phyloP scores from a whole-genome alignment of 2,329 filamentous ascomycete genomes.

The Beauveria sp. region DNA sequence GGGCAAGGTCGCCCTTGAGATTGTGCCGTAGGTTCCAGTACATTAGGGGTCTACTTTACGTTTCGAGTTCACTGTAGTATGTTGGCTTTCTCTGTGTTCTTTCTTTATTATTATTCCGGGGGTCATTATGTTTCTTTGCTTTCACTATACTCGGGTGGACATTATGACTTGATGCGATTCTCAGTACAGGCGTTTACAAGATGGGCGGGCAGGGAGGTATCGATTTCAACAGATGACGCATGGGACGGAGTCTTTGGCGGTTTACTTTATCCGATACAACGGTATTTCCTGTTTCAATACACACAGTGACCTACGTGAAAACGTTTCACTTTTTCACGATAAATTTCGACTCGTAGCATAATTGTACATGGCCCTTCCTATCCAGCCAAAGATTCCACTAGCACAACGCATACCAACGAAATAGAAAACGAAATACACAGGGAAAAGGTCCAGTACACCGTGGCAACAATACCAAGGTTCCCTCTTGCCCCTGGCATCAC shows the following conservation, averaged over 20 bases:
- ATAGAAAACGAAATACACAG: neutral
- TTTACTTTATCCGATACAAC: neutral
- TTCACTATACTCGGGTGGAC: neutral
- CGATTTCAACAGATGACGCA: neutral
- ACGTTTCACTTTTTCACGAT: too few relatives aligned
- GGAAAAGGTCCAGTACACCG: neutral
- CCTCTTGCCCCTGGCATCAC: neutral
- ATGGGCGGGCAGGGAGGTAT: neutral
- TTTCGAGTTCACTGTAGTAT: neutral
- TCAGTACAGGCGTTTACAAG: neutral
- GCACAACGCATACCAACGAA: neutral
- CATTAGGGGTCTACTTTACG: neutral
- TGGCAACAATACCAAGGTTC: neutral
- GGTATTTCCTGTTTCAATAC: neutral
- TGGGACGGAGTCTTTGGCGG: neutral
- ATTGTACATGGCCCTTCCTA: constrained; percentile 1
- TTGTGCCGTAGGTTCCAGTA: constrained; percentile 16
- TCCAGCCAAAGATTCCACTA: neutral
- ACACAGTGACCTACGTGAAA: neutral
- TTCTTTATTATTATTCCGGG: neutral
- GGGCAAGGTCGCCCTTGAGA: constrained; percentile 43
- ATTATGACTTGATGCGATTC: neutral
- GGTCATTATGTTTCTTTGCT: neutral
- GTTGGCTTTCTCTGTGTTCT: neutral
- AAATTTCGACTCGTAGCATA: neutral